Evolutionary conservation across 768 basidiomycete genomes (phyloP), one percentile per base, ranked within the genome.

Genomic region (Pulveroboletus ravenelii): DNA sequence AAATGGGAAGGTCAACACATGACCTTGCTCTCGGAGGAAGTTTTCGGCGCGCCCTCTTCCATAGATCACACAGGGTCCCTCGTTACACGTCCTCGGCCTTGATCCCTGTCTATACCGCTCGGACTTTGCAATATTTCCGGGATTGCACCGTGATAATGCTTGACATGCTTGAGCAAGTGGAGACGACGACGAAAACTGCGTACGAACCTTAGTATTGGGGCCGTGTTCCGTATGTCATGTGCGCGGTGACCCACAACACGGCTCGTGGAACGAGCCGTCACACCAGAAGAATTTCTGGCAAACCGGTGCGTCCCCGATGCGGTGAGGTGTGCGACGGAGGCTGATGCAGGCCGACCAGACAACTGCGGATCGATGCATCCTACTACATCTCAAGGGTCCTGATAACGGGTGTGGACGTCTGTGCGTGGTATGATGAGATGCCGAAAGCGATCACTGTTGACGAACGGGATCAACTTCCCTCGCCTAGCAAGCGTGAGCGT

Each of bases 161-260:
- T 31, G 84, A 91, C 53, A 78, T 99, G 50, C 72, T 99, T 7
- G 87, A 94, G 53, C 79, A 78, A 44, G 78, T 85, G 2, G 92
- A 96, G 60, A 72, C 87, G 10, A 78, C 94, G 31, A 90, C 89
- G 1, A 94, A 94, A 70, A 93, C 85, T 29, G 90, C 94, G 93
- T 94, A 63, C 60, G 94, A 96, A 62, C 77, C 88, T 1, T 91
- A 94, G 58, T 96, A 97, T 62, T 91, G 89, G 15, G 93, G 98
- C 59, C 83, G 95, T 27, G 81, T 98, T 1, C 92, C 93, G 1
- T 98, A 97, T 63, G 80, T 98, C 41, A 90, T 99, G 72, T 76
- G 15, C 74, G 80, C 39, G 84, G 89, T 5, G 75, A 79, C 15
- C 78, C 80, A 6, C 79, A 79, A 4, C 75, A 3, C 76, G 84